A percentile compares a stretch with the other conserved stretches of the same genome.
Evolutionary conservation across 305 asterid species (phyloP).

Genomic region (Petunia hybrid): DNA sequence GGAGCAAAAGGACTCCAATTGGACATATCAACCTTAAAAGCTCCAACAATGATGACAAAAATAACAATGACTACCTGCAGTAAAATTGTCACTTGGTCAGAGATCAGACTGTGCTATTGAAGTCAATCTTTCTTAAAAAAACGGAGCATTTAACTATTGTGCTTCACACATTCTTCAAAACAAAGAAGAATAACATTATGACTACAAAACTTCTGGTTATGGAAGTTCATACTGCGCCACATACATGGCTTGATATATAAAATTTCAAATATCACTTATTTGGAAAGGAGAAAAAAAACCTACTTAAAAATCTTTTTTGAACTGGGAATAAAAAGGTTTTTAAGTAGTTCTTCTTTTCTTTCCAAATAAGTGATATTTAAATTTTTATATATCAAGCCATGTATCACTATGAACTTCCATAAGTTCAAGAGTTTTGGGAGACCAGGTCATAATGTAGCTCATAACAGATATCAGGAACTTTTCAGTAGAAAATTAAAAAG

Average conservation of each 20-base stretch:
- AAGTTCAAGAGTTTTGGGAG: constrained; percentile 16
- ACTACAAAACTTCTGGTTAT: background rate
- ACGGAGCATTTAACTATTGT: constrained; percentile 24
- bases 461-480: background rate
- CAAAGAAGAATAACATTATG: constrained; percentile 17
- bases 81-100: constrained; percentile 42
- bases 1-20: constrained; percentile 97
- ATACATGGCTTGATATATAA: background rate
- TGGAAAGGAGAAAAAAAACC: background rate
- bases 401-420: too few relatives aligned
- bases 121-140: constrained; percentile 11
- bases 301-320: background rate
- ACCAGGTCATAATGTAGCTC: constrained; percentile 13
- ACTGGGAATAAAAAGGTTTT: too few relatives aligned
- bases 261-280: constrained; percentile 15
- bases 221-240: background rate
- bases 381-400: too few relatives aligned
- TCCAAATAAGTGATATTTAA: too few relatives aligned
- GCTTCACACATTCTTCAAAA: background rate
- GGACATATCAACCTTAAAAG: constrained; percentile 80
- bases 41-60: constrained; percentile 76
- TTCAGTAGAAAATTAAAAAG: constrained; percentile 5
- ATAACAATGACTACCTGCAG: constrained; percentile 85
- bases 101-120: constrained; percentile 8
- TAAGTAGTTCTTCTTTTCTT: too few relatives aligned